Base-by-base conservation (phyloP, 805 yeast species). In the Nakazawaea anatomiae region DNA sequence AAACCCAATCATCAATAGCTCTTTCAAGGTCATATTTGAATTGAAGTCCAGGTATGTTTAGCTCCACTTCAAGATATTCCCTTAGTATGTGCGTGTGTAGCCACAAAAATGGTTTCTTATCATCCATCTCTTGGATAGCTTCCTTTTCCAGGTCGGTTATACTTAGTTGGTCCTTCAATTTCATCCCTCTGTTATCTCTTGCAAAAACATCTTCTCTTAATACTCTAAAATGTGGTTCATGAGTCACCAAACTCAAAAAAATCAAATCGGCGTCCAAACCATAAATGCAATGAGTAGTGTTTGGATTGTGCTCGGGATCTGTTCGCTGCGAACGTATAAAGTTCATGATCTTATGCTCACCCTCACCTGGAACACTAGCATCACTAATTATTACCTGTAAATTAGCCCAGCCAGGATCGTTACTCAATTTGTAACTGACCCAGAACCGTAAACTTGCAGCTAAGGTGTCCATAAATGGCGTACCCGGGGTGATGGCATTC, bases 361-460 rank as follows among this genome's bases (percentile, higher is more conserved):
- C 99, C 75, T 94, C 99, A 55, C 99, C 99, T 1, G 99, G 99
- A 11, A 92, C 98, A 0, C 96, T 84, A 32, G 97, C 96, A 65
- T 92, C 99, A 61, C 96, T 86, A 44, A 94, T 85, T 28, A 94
- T 87, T 5, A 94, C 90, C 67, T 94, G 94, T 45, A 92, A 70
- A 53, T 85, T 77, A 43, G 83, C 83, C 99, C 99, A 94, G 35
- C 95, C 96, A 1, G 97, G 96, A 62, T 94, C 99, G 8, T 78
- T 78, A 38, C 89, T 77, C 38, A 94, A 72, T 65, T 94, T 94
- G 66, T 87, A 89, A 3, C 96, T 89, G 6, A 88, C 89, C 96
- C 97, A 94, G 66, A 89, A 94, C 54, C 94, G 74, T 55, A 94
- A 72, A 4, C 94, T 85, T 34, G 73, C 72, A 0, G 98, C 96